These are phyloP conservation scores for Tetrahymena elliotti DNA, from an alignment of 73 alveolate genomes.

Conservation along the genomic window DNA sequence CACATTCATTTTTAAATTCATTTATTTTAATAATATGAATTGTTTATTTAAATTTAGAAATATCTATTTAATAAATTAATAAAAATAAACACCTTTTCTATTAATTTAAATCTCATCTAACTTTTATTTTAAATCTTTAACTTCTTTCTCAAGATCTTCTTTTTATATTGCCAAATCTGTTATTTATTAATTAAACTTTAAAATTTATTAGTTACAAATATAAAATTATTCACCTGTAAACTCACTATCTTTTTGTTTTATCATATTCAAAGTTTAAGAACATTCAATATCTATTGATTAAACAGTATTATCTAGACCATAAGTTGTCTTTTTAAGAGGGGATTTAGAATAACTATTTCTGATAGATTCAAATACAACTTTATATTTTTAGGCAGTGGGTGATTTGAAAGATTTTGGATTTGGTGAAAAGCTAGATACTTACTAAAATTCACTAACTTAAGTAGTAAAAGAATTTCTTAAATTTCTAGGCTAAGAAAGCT, in stretches of 20 bases:
- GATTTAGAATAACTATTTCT: neutral
- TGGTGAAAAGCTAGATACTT: neutral
- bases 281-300: neutral
- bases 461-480: neutral
- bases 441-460: neutral
- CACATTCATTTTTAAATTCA: neutral
- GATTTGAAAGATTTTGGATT: neutral
- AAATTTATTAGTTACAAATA: neutral
- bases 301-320: neutral
- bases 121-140: neutral
- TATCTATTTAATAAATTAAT: neutral
- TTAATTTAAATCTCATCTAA: neutral
- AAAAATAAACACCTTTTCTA: neutral
- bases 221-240: neutral
- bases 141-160: neutral
- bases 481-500: neutral
- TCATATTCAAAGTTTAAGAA: neutral
- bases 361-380: neutral
- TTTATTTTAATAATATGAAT: too few species aligned
- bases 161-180: neutral
- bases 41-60: too few species aligned
- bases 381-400: neutral
- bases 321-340: neutral
- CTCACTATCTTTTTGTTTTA: neutral
- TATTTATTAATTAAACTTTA: neutral